Evolutionary conservation across 2,329 filamentous ascomycete genomes (phyloP).

Genomic region (Penicillium sp.): DNA sequence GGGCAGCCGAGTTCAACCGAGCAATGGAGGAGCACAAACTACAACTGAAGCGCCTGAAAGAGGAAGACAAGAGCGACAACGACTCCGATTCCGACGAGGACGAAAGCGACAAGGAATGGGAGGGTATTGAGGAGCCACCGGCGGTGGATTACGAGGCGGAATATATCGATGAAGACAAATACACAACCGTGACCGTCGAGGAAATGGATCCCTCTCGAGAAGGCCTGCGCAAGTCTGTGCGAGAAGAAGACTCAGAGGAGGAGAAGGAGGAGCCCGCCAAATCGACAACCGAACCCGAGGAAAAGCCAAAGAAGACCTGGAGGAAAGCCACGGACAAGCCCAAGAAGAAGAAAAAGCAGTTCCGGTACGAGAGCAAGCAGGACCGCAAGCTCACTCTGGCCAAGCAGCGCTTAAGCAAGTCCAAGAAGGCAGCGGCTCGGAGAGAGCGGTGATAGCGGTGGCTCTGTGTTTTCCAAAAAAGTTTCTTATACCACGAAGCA

Average conservation of each 20-base stretch:
- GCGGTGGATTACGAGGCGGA: constrained; percentile 79
- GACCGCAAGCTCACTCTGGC: constrained; percentile 65
- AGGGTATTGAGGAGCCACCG: constrained; percentile 57
- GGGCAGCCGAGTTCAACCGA: constrained; percentile 75
- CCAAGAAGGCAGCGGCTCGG: constrained; percentile 63
- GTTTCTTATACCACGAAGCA: constrained; percentile 14
- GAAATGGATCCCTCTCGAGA: constrained; percentile 76
- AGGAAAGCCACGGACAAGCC: constrained; percentile 48
- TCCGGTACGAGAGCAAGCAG: constrained; percentile 85
- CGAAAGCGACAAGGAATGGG: constrained; percentile 57
- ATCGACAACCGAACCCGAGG: constrained; percentile 20
- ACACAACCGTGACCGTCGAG: constrained; percentile 91
- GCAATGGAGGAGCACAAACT: constrained; percentile 76
- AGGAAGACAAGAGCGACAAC: constrained; percentile 27
- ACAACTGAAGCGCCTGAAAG: constrained; percentile 63
- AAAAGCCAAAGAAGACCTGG: constrained; percentile 50
- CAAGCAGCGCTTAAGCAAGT: constrained; percentile 68
- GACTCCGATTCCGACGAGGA: constrained; percentile 28
- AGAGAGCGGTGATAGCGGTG: constrained; percentile 36
- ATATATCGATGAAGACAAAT: constrained; percentile 94
- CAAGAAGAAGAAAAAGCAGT: constrained; percentile 86
- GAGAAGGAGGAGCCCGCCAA: constrained; percentile 26
- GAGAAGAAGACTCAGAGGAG: constrained; percentile 29
- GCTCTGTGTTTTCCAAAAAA: background rate
- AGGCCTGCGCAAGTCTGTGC: constrained; percentile 61